Percentiles rank a stretch among this genome's conserved stretches.
Conservation (phyloP, 2,329 filamentous ascomycete genomes). For the Diaporthe ilicicola region DNA sequence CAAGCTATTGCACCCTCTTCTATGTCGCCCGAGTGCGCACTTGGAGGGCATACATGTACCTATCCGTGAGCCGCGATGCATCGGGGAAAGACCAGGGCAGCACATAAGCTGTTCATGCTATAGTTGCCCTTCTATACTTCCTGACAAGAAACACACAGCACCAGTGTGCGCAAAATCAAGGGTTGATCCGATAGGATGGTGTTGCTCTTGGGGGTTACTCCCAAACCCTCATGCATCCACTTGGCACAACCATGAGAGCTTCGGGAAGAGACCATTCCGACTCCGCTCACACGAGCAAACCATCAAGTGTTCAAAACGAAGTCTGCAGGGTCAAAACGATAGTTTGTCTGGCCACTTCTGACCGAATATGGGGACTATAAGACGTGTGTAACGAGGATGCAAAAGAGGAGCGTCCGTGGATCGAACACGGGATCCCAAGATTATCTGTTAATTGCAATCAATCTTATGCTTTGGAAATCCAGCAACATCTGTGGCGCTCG, state of each 20-base stretch:
- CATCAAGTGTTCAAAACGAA: neutral
- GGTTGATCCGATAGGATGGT: neutral
- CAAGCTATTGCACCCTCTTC: neutral
- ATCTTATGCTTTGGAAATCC: constrained; percentile 15
- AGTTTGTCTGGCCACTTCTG: no score
- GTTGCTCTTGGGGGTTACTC: neutral
- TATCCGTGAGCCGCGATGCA: neutral
- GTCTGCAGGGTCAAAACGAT: neutral
- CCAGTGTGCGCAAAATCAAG: neutral
- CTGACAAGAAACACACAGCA: neutral
- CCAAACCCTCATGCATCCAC: neutral
- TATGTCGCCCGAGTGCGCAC: no score
- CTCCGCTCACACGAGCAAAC: neutral
- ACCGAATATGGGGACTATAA: neutral
- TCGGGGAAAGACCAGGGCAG: neutral
- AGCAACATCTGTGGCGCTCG: no score
- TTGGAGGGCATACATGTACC: neutral
- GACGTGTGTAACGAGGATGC: no score
- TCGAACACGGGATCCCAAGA: constrained; percentile 16
- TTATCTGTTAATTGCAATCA: neutral
- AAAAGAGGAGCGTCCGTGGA: neutral
- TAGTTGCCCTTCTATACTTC: neutral
- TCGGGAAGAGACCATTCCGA: neutral
- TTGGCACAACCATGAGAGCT: neutral
- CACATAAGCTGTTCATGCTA: neutral